phyloP scores from a whole-genome alignment of 768 basidiomycete species.

The Tulasnella sp. region DNA sequence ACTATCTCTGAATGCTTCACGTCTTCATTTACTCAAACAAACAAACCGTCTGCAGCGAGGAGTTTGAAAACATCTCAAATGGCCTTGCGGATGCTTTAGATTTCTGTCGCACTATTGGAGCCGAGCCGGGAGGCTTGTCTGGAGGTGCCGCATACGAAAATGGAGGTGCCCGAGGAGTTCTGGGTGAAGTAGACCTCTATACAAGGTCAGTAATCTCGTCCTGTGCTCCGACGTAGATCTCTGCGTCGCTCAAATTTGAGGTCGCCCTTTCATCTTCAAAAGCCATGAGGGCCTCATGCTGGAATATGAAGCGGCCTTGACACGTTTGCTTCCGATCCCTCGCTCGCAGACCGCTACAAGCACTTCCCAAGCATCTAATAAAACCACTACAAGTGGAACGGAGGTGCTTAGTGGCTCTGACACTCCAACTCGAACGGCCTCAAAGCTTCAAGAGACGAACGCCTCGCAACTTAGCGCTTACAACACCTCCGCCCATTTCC shows the following conservation, averaged over 20 bases:
- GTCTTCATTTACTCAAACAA: too few species aligned
- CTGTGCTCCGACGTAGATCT: not conserved
- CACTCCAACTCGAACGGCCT: too few species aligned
- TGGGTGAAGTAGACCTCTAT: slow-evolving; percentile 89
- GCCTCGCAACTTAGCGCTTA: slow-evolving; percentile 39
- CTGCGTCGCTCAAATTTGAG: too few species aligned
- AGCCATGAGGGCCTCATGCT: slow-evolving; percentile 93
- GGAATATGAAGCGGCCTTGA: slow-evolving; percentile 84
- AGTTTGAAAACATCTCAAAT: slow-evolving; percentile 78
- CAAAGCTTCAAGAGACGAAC: too few species aligned
- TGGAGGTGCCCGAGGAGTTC: slow-evolving; percentile 55
- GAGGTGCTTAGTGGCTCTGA: too few species aligned
- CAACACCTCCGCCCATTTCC: slow-evolving; percentile 86
- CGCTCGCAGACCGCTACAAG: slow-evolving; percentile 18
- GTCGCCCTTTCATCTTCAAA: not conserved
- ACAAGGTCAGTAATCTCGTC: slow-evolving; percentile 47
- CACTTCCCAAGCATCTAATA: slow-evolving; percentile 18
- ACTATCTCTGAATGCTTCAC: not conserved
- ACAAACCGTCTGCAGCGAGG: slow-evolving; percentile 40
- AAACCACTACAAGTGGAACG: not conserved
- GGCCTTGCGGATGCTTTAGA: slow-evolving; percentile 85
- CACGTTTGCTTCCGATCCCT: slow-evolving; percentile 48
- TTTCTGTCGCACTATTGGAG: slow-evolving; percentile 82
- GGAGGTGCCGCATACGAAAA: slow-evolving; percentile 46
- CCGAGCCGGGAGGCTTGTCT: slow-evolving; percentile 36